Percentiles rank a stretch among this genome's conserved stretches.
Evolutionary conservation across 2,329 filamentous ascomycete genomes (phyloP).

Genomic region (Cladophialophora chaetospira): DNA sequence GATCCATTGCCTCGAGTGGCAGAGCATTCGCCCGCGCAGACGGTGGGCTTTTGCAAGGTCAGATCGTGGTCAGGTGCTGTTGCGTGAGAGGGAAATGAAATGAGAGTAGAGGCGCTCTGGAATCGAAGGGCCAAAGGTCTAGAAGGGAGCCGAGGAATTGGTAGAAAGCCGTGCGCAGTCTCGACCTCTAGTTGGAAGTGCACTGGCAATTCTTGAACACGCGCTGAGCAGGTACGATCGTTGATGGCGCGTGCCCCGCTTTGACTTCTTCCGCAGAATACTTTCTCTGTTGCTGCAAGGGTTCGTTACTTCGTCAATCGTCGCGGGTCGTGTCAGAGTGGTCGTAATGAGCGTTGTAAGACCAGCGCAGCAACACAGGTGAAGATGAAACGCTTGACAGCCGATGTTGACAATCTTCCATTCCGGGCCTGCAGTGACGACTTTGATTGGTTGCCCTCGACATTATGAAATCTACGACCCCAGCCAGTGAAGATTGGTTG

Average conservation of each 20-base stretch:
- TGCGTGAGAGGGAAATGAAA: background rate
- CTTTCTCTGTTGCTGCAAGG: constrained; percentile 1
- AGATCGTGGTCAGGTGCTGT: background rate
- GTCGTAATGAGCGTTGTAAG: background rate
- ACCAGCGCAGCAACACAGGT: background rate
- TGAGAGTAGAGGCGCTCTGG: background rate
- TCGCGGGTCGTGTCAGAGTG: background rate
- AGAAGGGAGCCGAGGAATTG: background rate
- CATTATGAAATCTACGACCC: background rate
- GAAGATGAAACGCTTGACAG: constrained; percentile 19
- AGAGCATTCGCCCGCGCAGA: background rate
- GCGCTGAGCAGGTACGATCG: constrained; percentile 19
- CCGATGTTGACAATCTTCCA: constrained; percentile 10
- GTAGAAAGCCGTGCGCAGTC: background rate
- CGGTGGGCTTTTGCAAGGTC: background rate
- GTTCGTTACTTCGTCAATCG: constrained; percentile 17
- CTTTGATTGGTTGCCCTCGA: constrained; percentile 6
- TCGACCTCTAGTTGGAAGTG: constrained; percentile 2
- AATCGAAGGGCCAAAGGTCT: background rate
- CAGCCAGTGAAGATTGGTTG: constrained; percentile 6
- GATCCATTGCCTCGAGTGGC: constrained; percentile 60
- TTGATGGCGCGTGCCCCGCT: background rate
- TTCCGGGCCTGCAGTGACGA: background rate
- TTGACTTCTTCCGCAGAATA: background rate
- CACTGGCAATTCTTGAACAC: constrained; percentile 19